phyloP scores from a whole-genome alignment of 345 rosid genomes.

The Aurinia saxatilis region DNA sequence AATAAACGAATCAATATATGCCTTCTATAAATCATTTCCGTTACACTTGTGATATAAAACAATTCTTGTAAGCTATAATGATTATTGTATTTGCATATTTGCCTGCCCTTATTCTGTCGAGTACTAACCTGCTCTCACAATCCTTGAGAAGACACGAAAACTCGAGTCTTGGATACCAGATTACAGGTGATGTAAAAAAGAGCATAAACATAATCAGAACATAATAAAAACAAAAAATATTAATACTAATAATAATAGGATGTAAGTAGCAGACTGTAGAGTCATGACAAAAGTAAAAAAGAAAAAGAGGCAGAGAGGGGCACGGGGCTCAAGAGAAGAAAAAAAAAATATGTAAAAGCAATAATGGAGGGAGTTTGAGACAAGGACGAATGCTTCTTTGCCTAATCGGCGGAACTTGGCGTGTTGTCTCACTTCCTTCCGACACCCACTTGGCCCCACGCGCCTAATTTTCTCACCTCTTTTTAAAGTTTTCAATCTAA shows the following conservation, averaged over 20 bases:
- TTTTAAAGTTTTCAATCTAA: background rate
- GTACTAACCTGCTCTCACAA: too few relatives aligned
- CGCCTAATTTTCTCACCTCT: background rate
- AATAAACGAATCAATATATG: too few relatives aligned
- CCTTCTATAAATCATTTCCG: too few relatives aligned
- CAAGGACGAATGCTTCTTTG: constrained; percentile 27
- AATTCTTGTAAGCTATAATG: too few relatives aligned
- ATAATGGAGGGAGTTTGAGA: constrained; percentile 23
- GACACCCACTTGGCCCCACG: constrained; percentile 15
- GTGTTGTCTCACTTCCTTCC: constrained; percentile 25
- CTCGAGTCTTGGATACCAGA: too few relatives aligned
- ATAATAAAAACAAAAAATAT: background rate
- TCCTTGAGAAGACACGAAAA: too few relatives aligned
- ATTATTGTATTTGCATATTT: too few relatives aligned
- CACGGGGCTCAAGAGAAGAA: constrained; percentile 31
- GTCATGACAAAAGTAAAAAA: constrained; percentile 18
- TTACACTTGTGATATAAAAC: too few relatives aligned
- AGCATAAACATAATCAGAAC: background rate
- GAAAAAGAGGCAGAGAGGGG: constrained; percentile 11
- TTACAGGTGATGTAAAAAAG: background rate
- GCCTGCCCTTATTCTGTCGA: too few relatives aligned
- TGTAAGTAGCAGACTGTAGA: background rate
- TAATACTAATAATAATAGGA: background rate
- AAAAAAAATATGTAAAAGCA: background rate
- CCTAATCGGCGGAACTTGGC: constrained; percentile 27